phyloP scores from a whole-genome alignment of 164 flowering plant species.

The Kalanchoe fedtschenkoi region DNA sequence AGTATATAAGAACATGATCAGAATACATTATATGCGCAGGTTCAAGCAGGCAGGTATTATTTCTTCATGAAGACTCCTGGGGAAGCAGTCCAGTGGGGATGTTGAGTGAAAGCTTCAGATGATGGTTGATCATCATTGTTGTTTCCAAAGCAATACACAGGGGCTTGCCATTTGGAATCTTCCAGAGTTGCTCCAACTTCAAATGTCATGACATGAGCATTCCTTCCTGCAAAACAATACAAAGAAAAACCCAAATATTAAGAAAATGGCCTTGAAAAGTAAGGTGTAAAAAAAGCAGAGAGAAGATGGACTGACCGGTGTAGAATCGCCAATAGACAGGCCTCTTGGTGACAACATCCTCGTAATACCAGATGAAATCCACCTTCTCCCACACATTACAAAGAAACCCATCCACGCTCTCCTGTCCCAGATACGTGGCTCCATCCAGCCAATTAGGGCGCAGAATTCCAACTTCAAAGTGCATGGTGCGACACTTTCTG shows the following conservation, averaged over 20 bases:
- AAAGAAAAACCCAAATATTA: background rate
- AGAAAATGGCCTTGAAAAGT: too few relatives aligned
- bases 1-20: too few relatives aligned
- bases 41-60: too few relatives aligned
- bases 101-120: too few relatives aligned
- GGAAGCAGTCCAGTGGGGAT: too few relatives aligned
- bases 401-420: conserved; percentile 38
- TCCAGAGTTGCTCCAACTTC: conserved; percentile 37
- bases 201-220: conserved; percentile 31
- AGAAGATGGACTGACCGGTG: conserved; percentile 24
- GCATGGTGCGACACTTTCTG: conserved; percentile 18
- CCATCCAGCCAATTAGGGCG: conserved; percentile 60
- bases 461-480: conserved; percentile 30
- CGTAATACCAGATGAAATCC: conserved; percentile 60
- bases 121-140: background rate
- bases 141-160: conserved; percentile 27
- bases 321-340: conserved; percentile 53
- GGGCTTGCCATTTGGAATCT: conserved; percentile 28
- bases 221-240: conserved; percentile 20
- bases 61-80: too few relatives aligned
- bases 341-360: conserved; percentile 48
- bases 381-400: conserved; percentile 71
- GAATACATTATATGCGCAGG: too few relatives aligned
- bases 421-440: conserved; percentile 44
- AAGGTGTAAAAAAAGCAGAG: background rate